phyloP scores from a whole-genome alignment of 2,329 filamentous ascomycete species.

The Aspergillus latus region DNA sequence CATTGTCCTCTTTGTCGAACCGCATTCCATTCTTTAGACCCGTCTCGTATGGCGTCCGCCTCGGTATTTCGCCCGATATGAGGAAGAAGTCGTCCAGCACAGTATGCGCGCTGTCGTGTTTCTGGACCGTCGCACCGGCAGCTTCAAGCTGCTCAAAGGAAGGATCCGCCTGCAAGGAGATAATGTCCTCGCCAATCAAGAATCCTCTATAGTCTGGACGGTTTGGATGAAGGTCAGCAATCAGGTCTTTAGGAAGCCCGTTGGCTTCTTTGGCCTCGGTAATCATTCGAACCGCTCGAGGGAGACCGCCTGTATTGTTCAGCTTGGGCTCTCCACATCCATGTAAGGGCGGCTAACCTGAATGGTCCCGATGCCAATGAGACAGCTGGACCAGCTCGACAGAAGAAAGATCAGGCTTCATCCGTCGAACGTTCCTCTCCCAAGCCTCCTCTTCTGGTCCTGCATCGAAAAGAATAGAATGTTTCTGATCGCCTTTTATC shows the following conservation, averaged over 20 bases:
- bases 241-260: slow-evolving; percentile 28
- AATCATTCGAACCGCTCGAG: slow-evolving; percentile 51
- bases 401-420: slow-evolving; percentile 43
- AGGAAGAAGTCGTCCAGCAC: slow-evolving; percentile 54
- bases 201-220: slow-evolving; percentile 55
- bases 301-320: slow-evolving; percentile 45
- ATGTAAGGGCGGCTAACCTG: slow-evolving; percentile 34
- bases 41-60: slow-evolving; percentile 51
- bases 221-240: slow-evolving; percentile 53
- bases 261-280: slow-evolving; percentile 39
- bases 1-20: slow-evolving; percentile 39
- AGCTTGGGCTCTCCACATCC: neutral
- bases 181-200: slow-evolving; percentile 39
- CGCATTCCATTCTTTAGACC: slow-evolving; percentile 49
- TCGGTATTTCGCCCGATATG: slow-evolving; percentile 54
- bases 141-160: slow-evolving; percentile 49
- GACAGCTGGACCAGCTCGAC: slow-evolving; percentile 53
- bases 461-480: slow-evolving; percentile 54
- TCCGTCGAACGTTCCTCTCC: slow-evolving; percentile 50
- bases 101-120: slow-evolving; percentile 43
- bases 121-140: slow-evolving; percentile 44
- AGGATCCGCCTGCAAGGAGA: slow-evolving; percentile 56
- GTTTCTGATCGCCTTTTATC: slow-evolving; percentile 45
- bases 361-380: slow-evolving; percentile 59
- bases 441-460: slow-evolving; percentile 55